Base-by-base conservation (phyloP, 805 yeast species). In the Wickerhamomyces chaumierensis region DNA sequence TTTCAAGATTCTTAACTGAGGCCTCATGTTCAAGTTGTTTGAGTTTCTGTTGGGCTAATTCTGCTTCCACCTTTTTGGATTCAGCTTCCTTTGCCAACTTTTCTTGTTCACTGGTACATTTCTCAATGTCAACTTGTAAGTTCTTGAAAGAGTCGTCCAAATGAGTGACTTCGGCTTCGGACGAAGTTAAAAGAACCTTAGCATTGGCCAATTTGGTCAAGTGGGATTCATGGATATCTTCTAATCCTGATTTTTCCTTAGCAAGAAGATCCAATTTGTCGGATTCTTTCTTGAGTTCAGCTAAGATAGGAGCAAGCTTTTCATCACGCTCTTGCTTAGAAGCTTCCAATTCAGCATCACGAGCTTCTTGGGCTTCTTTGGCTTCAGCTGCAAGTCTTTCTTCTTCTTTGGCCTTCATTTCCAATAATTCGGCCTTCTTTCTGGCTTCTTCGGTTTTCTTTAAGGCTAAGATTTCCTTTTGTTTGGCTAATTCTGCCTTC, bases 291-390 rank as follows among this genome's bases (percentile, higher is more conserved):
- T 63, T 65, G 49, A 74, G 62, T 48, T 71, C 77, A 29, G 65
- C 75, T 48, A 74, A 62, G 17, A 68, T 56, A 36, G 84, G 84
- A 36, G 70, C 67, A 46, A 75, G 54, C 36, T 66, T 68, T 40
- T 62, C 73, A 48, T 74, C 78, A 47, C 68, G 66, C 48, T 70
- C 78, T 13, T 62, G 60, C 52, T 75, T 74, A 56, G 73, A 45
- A 25, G 41, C 48, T 14, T 33, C 36, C 23, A 71, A 48, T 46
- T 63, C 65, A 34, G 66, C 72, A 44, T 65, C 63, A 36, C 72
- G 68, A 35, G 63, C 54, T n/a, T 62, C 69, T 39, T 68, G 72
- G 41, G 66, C 62, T 35, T 68, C 75, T 7, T 31, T 27, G 3
- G 51, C 54, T 42, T 51, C 55, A 38, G 40, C 35, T 1, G 51